Evolutionary conservation across 1,139 yeast genomes (phyloP).

Genomic region (Nakaseomyces delphensis): DNA sequence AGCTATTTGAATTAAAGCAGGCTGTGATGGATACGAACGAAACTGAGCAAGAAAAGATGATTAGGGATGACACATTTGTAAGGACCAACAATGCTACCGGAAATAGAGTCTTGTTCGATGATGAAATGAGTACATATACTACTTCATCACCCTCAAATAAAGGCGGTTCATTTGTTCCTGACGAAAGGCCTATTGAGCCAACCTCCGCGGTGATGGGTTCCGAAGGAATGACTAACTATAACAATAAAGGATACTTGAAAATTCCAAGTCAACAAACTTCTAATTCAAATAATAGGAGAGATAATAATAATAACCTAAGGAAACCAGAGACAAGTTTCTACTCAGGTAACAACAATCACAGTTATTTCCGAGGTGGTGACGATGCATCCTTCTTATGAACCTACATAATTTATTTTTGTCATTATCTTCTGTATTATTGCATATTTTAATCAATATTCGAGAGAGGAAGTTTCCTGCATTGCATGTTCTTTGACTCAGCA

Average conservation of each 20-base stretch:
- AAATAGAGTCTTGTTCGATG: conserved; percentile 20
- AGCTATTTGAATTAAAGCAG: conserved; percentile 80
- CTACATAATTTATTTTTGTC: neutral
- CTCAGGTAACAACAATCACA: conserved; percentile 10
- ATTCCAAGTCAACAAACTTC: conserved; percentile 12
- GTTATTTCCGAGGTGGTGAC: conserved; percentile 16
- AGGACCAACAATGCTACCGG: conserved; percentile 12
- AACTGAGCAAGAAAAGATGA: conserved; percentile 29
- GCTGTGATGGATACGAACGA: conserved; percentile 79
- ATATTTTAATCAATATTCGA: neutral
- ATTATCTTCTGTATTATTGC: neutral
- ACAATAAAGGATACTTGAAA: conserved; percentile 9
- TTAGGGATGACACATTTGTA: conserved; percentile 21
- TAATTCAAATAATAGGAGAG: conserved; percentile 10
- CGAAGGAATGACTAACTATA: conserved; percentile 4
- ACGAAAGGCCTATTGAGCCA: conserved; percentile 27
- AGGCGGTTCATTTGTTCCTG: conserved; percentile 12
- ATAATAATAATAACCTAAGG: conserved; percentile 13
- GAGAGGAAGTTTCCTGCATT: neutral
- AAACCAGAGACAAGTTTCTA: conserved; percentile 29
- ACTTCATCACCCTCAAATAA: conserved; percentile 11
- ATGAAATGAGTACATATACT: conserved; percentile 25
- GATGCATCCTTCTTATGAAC: conserved; percentile 5
- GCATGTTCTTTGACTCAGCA: too few relatives aligned
- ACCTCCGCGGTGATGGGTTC: conserved; percentile 29